Evolutionary conservation across 805 yeast species (phyloP).

Genomic region (Naumovozyma castellii): DNA sequence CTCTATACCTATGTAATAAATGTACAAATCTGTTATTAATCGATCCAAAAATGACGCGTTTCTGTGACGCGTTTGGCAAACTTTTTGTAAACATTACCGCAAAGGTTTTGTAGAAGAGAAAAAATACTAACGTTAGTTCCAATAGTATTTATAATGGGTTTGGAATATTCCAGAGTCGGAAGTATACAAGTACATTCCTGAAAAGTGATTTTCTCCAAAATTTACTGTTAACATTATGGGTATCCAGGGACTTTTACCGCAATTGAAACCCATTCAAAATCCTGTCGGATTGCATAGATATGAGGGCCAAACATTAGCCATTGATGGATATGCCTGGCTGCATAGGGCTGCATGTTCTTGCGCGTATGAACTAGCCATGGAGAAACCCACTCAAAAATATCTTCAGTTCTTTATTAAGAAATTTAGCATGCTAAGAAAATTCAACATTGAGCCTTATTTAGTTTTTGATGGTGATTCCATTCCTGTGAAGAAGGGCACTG

Average conservation of each 20-base stretch:
- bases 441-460: constrained; percentile 70
- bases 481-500: constrained; percentile 71
- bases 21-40: too few species aligned
- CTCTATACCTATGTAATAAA: too few species aligned
- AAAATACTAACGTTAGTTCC: too few species aligned
- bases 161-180: too few species aligned
- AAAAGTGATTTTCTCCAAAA: neutral
- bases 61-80: too few species aligned
- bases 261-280: constrained; percentile 63
- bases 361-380: constrained; percentile 70
- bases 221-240: constrained; percentile 45
- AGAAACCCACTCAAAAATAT: constrained; percentile 60
- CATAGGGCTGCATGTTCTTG: constrained; percentile 80
- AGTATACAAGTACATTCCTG: too few species aligned
- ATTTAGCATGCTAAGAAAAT: constrained; percentile 51
- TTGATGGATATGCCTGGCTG: constrained; percentile 96
- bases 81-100: too few species aligned
- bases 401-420: constrained; percentile 59
- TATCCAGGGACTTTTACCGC: constrained; percentile 72
- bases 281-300: constrained; percentile 48
- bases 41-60: too few species aligned
- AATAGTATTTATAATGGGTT: too few species aligned
- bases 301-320: constrained; percentile 70
- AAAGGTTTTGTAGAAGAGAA: too few species aligned
- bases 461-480: constrained; percentile 90